phyloP scores from a whole-genome alignment of 2,329 filamentous ascomycete genomes.

The Capronia epimyces region DNA sequence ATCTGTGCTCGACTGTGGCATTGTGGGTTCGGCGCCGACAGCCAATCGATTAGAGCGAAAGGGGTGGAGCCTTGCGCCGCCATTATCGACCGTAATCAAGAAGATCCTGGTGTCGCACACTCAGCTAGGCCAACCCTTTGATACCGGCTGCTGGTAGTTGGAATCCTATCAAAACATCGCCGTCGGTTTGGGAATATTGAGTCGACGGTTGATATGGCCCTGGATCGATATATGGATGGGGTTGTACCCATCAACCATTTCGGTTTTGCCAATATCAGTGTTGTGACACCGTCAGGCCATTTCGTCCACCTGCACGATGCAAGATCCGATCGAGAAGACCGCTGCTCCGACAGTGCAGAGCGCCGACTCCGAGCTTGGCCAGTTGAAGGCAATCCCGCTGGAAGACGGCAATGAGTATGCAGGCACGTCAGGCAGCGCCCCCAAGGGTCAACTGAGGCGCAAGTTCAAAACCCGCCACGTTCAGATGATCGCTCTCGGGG shows the following conservation, averaged over 20 bases:
- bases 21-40: neutral
- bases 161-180: neutral
- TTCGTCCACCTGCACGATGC: neutral
- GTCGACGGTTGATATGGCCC: neutral
- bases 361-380: neutral
- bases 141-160: neutral
- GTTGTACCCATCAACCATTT: neutral
- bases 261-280: neutral
- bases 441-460: conserved; percentile 3
- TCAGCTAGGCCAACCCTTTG: neutral
- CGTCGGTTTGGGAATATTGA: neutral
- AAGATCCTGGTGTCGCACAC: neutral
- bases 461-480: conserved; percentile 18
- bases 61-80: neutral
- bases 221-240: neutral
- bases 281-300: neutral
- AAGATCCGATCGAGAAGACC: neutral
- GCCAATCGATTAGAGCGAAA: neutral
- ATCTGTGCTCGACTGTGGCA: neutral
- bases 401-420: neutral
- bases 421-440: conserved; percentile 1
- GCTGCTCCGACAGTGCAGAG: neutral
- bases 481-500: conserved; percentile 27
- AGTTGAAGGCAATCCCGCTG: neutral
- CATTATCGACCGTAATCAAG: neutral